phyloP scores from a whole-genome alignment of 768 basidiomycete species.

The Cubamyces sp. region DNA sequence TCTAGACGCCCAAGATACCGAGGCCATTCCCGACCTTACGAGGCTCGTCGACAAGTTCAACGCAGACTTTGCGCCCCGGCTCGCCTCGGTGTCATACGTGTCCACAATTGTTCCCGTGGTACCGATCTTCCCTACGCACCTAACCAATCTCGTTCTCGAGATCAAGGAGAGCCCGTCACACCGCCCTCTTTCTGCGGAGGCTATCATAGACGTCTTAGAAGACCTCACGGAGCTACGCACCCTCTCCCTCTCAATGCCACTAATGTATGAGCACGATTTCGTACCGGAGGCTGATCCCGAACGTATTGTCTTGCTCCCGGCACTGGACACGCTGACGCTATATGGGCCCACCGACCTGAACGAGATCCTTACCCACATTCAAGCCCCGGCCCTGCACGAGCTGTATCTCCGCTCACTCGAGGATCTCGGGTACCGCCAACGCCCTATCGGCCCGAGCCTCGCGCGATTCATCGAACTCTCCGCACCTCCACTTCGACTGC shows the following conservation, averaged over 20 bases:
- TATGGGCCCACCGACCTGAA: slow-evolving; percentile 38
- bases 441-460: slow-evolving; percentile 36
- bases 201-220: slow-evolving; percentile 38
- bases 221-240: slow-evolving; percentile 44
- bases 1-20: slow-evolving; percentile 11
- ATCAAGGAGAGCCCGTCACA: slow-evolving; percentile 21
- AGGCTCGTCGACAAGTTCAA: slow-evolving; percentile 21
- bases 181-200: slow-evolving; percentile 29
- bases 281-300: slow-evolving; percentile 20
- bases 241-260: slow-evolving; percentile 46
- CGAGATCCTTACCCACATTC: slow-evolving; percentile 34
- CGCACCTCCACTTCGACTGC: slow-evolving; percentile 41
- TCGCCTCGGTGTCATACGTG: slow-evolving; percentile 18
- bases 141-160: slow-evolving; percentile 21
- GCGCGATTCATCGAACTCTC: slow-evolving; percentile 38
- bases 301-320: slow-evolving; percentile 29
- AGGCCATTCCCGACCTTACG: slow-evolving; percentile 12
- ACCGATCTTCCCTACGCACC: slow-evolving; percentile 39
- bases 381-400: slow-evolving; percentile 40
- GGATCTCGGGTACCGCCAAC: slow-evolving; percentile 39
- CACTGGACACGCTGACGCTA: slow-evolving; percentile 37
- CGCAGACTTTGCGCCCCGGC: slow-evolving; percentile 23
- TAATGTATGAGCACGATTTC: slow-evolving; percentile 33
- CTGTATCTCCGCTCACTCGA: slow-evolving; percentile 48
- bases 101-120: slow-evolving; percentile 24